Evolutionary conservation across 2,329 filamentous ascomycete species (phyloP).

Genomic region (Phialophora macrospora): DNA sequence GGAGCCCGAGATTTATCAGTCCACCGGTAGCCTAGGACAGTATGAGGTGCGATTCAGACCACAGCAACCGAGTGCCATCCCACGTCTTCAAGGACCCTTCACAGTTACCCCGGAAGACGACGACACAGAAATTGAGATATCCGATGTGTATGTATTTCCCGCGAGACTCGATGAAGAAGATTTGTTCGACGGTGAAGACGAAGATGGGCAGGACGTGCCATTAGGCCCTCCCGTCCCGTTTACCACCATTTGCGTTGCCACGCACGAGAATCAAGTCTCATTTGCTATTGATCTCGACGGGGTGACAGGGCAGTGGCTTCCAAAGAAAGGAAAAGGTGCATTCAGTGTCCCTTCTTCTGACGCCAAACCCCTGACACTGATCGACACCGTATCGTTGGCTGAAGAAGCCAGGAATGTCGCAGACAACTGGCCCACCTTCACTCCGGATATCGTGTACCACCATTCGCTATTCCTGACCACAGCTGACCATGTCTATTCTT

Average conservation of each 20-base stretch:
- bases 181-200: conserved; percentile 58
- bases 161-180: conserved; percentile 58
- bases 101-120: conserved; percentile 57
- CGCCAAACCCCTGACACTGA: conserved; percentile 50
- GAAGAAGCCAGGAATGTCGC: conserved; percentile 17
- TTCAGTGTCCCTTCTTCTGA: conserved; percentile 51
- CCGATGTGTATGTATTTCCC: conserved; percentile 64
- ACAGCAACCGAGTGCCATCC: conserved; percentile 58
- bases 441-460: conserved; percentile 58
- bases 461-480: conserved; percentile 66
- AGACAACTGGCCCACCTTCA: conserved; percentile 59
- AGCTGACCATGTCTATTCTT: conserved; percentile 57
- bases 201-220: conserved; percentile 48
- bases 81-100: conserved; percentile 67
- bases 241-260: conserved; percentile 63
- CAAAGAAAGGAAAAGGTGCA: conserved; percentile 49
- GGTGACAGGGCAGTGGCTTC: conserved; percentile 67
- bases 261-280: conserved; percentile 60
- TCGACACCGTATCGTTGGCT: conserved; percentile 53
- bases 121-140: conserved; percentile 60
- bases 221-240: conserved; percentile 55
- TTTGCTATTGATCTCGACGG: conserved; percentile 66
- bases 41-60: conserved; percentile 64
- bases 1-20: conserved; percentile 52
- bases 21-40: conserved; percentile 47